These are phyloP conservation scores for Tricholoma bakamatsutake DNA, from an alignment of 768 basidiomycete species.

Conservation along the genomic window DNA sequence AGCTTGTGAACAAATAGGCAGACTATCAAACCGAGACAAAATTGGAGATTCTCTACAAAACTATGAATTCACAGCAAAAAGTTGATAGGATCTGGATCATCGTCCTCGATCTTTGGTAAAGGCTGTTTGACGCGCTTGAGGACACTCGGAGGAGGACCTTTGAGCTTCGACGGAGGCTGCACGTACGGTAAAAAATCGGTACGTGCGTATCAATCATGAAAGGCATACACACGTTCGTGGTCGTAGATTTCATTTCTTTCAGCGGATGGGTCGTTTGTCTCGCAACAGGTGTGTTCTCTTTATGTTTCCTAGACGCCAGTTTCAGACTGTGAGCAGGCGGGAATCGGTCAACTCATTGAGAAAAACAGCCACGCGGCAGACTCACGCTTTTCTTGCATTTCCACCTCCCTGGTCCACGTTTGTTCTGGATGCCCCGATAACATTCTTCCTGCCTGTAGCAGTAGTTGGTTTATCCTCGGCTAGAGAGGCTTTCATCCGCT, in stretches of 20 bases:
- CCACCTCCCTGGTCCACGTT: not conserved
- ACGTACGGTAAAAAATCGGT: not conserved
- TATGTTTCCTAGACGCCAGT: conserved; percentile 23
- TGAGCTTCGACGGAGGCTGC: conserved; percentile 1
- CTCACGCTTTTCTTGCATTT: not conserved
- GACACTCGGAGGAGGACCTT: conserved; percentile 15
- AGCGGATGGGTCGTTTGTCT: not conserved
- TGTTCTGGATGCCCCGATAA: not conserved
- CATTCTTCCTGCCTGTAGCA: not conserved
- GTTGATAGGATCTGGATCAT: conserved; percentile 23
- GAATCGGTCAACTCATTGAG: not conserved
- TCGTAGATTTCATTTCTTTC: not conserved
- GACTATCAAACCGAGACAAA: not conserved
- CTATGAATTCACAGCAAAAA: conserved; percentile 8
- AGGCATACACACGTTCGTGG: not conserved
- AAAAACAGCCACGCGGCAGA: not conserved
- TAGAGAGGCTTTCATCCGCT: not conserved
- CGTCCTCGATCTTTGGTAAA: conserved; percentile 14
- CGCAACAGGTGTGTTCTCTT: conserved; percentile 22
- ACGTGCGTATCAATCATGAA: not conserved
- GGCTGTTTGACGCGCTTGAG: conserved; percentile 17
- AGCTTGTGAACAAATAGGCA: not conserved
- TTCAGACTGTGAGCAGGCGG: conserved; percentile 1
- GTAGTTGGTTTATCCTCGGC: not conserved
- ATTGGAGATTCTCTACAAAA: not conserved